Conservation (phyloP, 441 rosid genomes). For the Metrosideros polymorpha region DNA sequence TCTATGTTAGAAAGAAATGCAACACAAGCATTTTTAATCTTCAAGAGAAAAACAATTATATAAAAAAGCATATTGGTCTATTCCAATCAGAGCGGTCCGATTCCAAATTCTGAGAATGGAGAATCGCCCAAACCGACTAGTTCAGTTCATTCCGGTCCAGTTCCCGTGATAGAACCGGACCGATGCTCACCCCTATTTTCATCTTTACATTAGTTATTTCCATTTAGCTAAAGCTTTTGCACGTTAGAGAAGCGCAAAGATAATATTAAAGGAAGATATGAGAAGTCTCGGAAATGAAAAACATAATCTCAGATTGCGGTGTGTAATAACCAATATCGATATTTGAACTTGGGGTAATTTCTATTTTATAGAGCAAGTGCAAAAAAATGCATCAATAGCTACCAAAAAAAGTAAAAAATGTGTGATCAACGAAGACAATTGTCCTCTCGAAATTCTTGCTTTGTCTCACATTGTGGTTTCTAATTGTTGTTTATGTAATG, state of each 20-base stretch:
- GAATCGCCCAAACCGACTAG: not conserved
- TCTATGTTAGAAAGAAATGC: not conserved
- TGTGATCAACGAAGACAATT: not conserved
- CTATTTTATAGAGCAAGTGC: not conserved
- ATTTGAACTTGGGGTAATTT: not conserved
- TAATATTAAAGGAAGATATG: not conserved
- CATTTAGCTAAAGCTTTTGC: not conserved
- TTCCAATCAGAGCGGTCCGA: accelerated
- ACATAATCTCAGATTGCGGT: not conserved
- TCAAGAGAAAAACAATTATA: not conserved
- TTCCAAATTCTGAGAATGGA: not conserved
- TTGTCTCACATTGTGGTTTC: not conserved
- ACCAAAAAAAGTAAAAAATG: not conserved
- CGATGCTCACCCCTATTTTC: not conserved
- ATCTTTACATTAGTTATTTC: not conserved
- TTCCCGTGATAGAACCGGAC: no score
- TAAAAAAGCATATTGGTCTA: no score
- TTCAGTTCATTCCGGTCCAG: no score
- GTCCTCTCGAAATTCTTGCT: not conserved
- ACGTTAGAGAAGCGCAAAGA: not conserved
- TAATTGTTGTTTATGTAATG: not conserved
- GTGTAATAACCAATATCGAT: not conserved
- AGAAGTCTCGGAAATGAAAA: not conserved
- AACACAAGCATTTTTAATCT: not conserved
- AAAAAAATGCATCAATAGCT: not conserved